Evolutionary conservation across 2,329 filamentous ascomycete species (phyloP).

Genomic region (Penicillium olsonii): DNA sequence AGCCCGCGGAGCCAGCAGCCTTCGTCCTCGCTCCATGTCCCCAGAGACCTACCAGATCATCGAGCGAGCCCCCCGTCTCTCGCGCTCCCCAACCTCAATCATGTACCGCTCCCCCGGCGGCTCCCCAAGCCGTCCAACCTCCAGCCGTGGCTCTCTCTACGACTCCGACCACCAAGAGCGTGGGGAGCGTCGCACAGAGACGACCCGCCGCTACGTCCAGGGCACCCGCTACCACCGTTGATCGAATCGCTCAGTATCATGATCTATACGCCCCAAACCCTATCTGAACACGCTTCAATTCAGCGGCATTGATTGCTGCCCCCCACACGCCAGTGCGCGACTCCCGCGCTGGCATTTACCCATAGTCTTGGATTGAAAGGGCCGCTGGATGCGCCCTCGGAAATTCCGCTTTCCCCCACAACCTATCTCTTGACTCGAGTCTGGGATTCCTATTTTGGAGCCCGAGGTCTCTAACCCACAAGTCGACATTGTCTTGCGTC

Average conservation of each 20-base stretch:
- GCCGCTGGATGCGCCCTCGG: constrained; percentile 11
- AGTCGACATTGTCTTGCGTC: constrained; percentile 1
- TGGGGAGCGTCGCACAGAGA: constrained; percentile 34
- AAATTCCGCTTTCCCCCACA: constrained; percentile 1
- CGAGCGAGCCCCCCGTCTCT: constrained; percentile 21
- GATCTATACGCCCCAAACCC: neutral
- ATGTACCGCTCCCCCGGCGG: constrained; percentile 37
- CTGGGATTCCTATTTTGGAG: neutral
- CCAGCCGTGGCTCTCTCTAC: constrained; percentile 40
- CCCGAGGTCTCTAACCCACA: constrained; percentile 4
- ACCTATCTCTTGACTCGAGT: constrained; percentile 8
- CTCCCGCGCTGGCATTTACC: neutral
- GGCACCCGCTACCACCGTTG: constrained; percentile 34
- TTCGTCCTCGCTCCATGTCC: constrained; percentile 17
- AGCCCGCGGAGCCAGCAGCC: constrained; percentile 19
- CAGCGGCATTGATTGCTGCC: constrained; percentile 7
- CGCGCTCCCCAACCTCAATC: constrained; percentile 29
- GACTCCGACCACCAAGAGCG: constrained; percentile 36
- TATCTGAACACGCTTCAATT: constrained; percentile 7
- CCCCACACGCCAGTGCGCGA: neutral
- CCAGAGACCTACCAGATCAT: constrained; percentile 20
- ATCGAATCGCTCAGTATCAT: neutral
- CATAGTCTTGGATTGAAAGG: constrained; percentile 10
- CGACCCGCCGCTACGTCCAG: constrained; percentile 26
- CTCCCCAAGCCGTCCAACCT: constrained; percentile 36